Base-by-base conservation (phyloP, 1,139 yeast species). In the Casaregolazyma lundiana region DNA sequence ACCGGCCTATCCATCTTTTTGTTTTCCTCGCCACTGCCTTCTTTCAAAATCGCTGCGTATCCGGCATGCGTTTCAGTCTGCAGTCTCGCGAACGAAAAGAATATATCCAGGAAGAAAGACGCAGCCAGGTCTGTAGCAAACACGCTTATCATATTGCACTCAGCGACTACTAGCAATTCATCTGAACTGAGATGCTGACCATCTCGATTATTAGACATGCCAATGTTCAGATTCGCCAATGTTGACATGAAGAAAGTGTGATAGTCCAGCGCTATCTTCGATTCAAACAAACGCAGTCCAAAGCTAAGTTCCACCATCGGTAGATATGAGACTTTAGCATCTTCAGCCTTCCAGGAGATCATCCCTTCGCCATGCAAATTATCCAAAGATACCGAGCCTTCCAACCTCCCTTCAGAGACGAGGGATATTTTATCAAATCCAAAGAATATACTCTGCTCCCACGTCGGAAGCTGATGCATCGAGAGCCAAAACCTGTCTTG, bases 91-190 rank as follows among this genome's bases (percentile, higher is more conserved):
- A 87, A 68, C 0, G 94, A 80, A 49, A 82, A 83, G 58, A 79
- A 77, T 41, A 92, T 81, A 65, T 90, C 96, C 53, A 82, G 71
- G 26, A 87, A 69, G 58, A 84, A 88, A 0, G 96, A 83, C 0
- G 95, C 94, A 0, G 95, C 83, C 57, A 92, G 72, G 0, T 96
- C 87, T 0, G 97, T 89, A 48, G 84, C 71, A 57, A 77, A 86
- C 1, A 87, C 57, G 48, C 77, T 79, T 9, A 83, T 72, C 0
- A 78, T 71, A 2, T 73, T 79, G 53, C 85, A 75, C 15, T 73
- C 72, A 1, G 80, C 71, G 1, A 73, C 69, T 1, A 81, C 85
- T 50, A 76, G 76, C 17, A 90, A 68, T 36, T 42, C 36, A 26
- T 42, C 45, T 47, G 78, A 76, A 59, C 88, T 95, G 21, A 73